A percentile compares a stretch with the other conserved stretches of the same genome.
These are phyloP conservation scores for Microbotryomycetes sp. DNA, from an alignment of 1,284 basidiomycete species.

Conservation along the genomic window DNA sequence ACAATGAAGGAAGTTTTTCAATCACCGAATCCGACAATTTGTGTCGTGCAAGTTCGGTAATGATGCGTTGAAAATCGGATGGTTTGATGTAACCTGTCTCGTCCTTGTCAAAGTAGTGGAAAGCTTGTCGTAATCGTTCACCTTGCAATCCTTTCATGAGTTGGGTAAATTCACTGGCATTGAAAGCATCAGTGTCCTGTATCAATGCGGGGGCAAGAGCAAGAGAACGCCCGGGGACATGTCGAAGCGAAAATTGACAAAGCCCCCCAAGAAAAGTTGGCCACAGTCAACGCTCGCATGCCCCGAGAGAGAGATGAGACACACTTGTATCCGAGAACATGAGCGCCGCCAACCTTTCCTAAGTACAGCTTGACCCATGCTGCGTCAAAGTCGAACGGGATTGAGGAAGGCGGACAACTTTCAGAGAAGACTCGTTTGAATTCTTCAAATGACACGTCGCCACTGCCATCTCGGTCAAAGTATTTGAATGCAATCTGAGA, in stretches of 20 bases:
- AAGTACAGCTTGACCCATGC: constrained; percentile 93
- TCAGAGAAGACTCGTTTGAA: constrained; percentile 83
- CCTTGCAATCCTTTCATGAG: constrained; percentile 95
- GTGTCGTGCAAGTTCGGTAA: constrained; percentile 89
- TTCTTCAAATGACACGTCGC: constrained; percentile 82
- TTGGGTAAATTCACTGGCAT: constrained; percentile 80
- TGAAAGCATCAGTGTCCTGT: too few relatives aligned
- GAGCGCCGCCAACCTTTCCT: constrained; percentile 77
- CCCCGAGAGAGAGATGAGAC: constrained; percentile 3
- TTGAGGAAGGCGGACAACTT: constrained; percentile 69
- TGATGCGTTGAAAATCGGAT: constrained; percentile 86
- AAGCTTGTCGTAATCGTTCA: constrained; percentile 86
- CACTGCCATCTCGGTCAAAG: constrained; percentile 85
- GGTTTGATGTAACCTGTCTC: constrained; percentile 85
- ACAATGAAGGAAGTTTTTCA: constrained; percentile 79
- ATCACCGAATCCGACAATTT: constrained; percentile 87
- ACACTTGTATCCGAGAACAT: constrained; percentile 80
- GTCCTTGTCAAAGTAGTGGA: constrained; percentile 79
- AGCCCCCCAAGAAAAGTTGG: not conserved
- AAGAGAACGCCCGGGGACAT: constrained; percentile 15
- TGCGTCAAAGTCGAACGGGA: constrained; percentile 91
- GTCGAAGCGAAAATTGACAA: constrained; percentile 4
- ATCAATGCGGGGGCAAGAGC: constrained; percentile 49
- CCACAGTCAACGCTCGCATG: too few relatives aligned
- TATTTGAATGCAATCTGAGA: constrained; percentile 83